A percentile compares a stretch with the other conserved stretches of the same genome.
Evolutionary conservation across 148 eudicot species (phyloP).

Genomic region (Chenopodium album): DNA sequence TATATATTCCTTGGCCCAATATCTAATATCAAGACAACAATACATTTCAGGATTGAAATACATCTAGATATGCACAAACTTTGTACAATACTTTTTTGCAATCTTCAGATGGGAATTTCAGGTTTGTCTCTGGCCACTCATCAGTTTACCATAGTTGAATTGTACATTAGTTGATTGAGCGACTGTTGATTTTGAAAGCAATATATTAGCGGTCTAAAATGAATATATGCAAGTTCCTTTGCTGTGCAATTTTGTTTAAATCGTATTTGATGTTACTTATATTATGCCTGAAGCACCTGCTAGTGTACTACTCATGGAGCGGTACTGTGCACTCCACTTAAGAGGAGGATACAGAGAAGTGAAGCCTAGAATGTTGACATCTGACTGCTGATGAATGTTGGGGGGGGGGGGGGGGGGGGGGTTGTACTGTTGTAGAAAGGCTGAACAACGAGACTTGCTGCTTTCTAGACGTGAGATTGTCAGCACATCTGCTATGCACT

Average conservation of each 20-base stretch:
- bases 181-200: background rate
- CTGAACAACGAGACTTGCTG: background rate
- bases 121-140: constrained; percentile 19
- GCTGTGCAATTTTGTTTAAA: background rate
- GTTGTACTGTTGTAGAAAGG: background rate
- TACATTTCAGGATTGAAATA: constrained; percentile 90
- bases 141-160: constrained; percentile 11
- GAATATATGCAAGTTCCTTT: background rate
- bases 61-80: constrained; percentile 51
- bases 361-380: background rate
- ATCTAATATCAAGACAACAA: constrained; percentile 88
- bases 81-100: constrained; percentile 28
- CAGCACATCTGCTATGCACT: background rate
- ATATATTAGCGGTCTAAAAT: background rate
- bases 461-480: background rate
- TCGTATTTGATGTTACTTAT: background rate
- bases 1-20: constrained; percentile 87
- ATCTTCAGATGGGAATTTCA: constrained; percentile 25
- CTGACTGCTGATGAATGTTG: background rate
- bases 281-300: constrained; percentile 2
- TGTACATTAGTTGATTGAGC: constrained; percentile 13
- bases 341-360: background rate
- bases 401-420: too few species aligned
- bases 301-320: background rate
- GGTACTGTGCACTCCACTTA: background rate